Base-by-base conservation (phyloP, 2,329 filamentous ascomycete genomes). In the Lasiodiplodia sp. region DNA sequence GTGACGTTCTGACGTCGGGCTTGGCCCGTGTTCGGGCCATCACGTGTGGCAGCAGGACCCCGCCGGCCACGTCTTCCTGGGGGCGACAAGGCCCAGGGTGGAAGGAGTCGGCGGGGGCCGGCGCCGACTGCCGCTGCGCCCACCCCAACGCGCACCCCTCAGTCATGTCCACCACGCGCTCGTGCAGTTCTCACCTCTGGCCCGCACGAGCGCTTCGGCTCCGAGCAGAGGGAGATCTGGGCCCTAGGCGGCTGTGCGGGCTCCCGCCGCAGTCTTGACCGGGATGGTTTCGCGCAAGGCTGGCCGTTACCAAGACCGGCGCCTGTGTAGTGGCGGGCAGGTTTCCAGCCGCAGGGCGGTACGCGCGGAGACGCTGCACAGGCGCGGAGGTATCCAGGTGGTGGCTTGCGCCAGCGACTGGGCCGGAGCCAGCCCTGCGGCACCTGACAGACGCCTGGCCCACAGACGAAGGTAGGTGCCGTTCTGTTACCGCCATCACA, bases 391-490 rank as follows among this genome's bases (percentile, higher is more conserved):
- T 31, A 52, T 64, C 60, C 44, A 64, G 44, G n/a, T 14, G 25
- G 60, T 64, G 60, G 60, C 60, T 52, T 64, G 44, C 31, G 47
- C 60, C 60, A 37, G 60, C 44, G 60, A 52, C 60, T 64, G 60
- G 60, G 28, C 60, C 60, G 31, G 60, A 47, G 60, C 60, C 66
- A 68, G 66, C 55, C 56, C 56, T 63, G 67, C 58, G 57, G 57
- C 67, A 68, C 44, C 49, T 68, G 67, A 68, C 67, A 57, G 58
- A 40, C 60, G 49, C 56, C 51, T 51, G 58, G 58, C 44, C 57
- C 8, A 51, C 31, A 18, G 52, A 16, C 34, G 58, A 55, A 67
- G 65, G 25, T 52, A 28, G 56, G 28, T 44, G 44, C 57, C 31
- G 38, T 55, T 40, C 40, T 58, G 37, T 23, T 49, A n/a, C 49